These are phyloP conservation scores for Naganishia kalamii DNA, from an alignment of 768 basidiomycete genomes.

Conservation along the genomic window DNA sequence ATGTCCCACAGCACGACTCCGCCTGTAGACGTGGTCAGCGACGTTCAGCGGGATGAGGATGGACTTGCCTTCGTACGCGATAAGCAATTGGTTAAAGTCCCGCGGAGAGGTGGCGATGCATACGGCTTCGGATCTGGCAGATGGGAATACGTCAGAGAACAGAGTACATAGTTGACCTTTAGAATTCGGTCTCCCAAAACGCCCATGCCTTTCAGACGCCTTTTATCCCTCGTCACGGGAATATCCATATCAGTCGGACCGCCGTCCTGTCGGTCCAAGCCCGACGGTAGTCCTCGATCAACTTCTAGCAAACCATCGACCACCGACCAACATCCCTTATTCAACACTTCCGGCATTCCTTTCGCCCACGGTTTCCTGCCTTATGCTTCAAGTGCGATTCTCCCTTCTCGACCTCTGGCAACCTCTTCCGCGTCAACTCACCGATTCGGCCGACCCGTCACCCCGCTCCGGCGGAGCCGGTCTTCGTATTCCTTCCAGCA, in stretches of 20 bases:
- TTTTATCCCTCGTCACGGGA: too few species aligned
- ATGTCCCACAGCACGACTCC: slow-evolving; percentile 49
- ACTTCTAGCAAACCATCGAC: too few species aligned
- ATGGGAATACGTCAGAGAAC: not conserved
- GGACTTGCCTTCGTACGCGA: slow-evolving; percentile 64
- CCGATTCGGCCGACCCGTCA: slow-evolving; percentile 27
- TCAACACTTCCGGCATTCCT: too few species aligned
- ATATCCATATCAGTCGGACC: too few species aligned
- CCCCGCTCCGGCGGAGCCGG: slow-evolving; percentile 51
- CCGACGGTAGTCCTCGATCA: too few species aligned
- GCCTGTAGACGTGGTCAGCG: slow-evolving; percentile 37
- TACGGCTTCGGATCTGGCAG: slow-evolving; percentile 53
- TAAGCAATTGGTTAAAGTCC: slow-evolving; percentile 63
- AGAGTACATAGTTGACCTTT: not conserved
- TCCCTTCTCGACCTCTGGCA: not conserved
- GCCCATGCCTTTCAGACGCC: too few species aligned
- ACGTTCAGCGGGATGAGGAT: too few species aligned
- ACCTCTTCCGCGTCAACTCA: not conserved
- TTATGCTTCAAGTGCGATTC: too few species aligned
- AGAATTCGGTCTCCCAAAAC: too few species aligned
- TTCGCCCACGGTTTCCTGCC: not conserved
- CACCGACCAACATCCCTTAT: too few species aligned
- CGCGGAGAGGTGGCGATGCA: slow-evolving; percentile 66
- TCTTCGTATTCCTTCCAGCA: slow-evolving; percentile 69
- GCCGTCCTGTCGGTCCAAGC: too few species aligned